These are phyloP conservation scores for Vitis hybrid DNA, from an alignment of 177 flowering plant genomes.

Conservation along the genomic window DNA sequence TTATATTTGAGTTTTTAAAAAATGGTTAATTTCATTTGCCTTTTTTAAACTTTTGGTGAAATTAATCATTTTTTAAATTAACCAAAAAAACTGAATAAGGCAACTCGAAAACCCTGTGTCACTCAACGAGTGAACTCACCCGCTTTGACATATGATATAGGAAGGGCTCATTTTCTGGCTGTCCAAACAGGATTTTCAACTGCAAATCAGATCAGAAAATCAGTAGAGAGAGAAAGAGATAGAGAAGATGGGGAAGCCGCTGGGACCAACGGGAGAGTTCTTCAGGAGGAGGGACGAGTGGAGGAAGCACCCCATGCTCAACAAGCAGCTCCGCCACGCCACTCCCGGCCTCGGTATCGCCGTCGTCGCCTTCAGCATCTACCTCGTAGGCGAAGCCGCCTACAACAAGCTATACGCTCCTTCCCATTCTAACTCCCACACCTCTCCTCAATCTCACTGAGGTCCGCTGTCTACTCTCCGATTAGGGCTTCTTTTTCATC, in stretches of 20 bases:
- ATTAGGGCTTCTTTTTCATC: slow-evolving; percentile 12
- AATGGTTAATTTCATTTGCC: too few relatives aligned
- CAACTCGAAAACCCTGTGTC: too few relatives aligned
- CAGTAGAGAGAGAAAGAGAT: slow-evolving; percentile 12
- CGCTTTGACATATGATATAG: too few relatives aligned
- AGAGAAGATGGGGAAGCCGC: slow-evolving; percentile 52
- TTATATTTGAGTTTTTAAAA: too few relatives aligned
- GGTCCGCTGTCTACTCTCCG: neutral
- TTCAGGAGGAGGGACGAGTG: slow-evolving; percentile 95
- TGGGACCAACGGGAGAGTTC: slow-evolving; percentile 93
- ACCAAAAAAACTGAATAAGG: too few relatives aligned
- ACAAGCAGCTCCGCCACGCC: slow-evolving; percentile 79
- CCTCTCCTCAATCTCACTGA: slow-evolving; percentile 23
- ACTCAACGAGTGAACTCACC: too few relatives aligned
- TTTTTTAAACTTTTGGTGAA: too few relatives aligned
- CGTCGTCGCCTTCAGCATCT: slow-evolving; percentile 80
- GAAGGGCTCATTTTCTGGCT: too few relatives aligned
- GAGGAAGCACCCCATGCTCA: slow-evolving; percentile 91
- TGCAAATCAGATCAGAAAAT: slow-evolving; percentile 3
- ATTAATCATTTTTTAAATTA: too few relatives aligned
- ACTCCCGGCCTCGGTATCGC: slow-evolving; percentile 92
- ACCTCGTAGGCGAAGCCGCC: slow-evolving; percentile 73
- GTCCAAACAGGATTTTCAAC: neutral
- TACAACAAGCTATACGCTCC: slow-evolving; percentile 61
- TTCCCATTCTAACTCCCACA: slow-evolving; percentile 14